Conservation (phyloP, 805 yeast genomes). For the Ogataea paraovalis region DNA sequence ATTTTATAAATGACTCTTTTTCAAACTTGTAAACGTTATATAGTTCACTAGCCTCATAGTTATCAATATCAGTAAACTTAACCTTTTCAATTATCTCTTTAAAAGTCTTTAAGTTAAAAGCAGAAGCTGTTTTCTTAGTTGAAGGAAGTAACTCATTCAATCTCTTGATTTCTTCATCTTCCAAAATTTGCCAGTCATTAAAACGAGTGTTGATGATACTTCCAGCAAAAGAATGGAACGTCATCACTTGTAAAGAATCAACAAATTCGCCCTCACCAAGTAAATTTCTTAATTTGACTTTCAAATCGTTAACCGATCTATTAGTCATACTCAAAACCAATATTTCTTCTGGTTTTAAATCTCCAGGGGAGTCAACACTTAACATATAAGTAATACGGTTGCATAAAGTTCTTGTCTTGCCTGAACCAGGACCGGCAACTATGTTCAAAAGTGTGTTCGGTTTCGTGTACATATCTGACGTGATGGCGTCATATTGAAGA, state of each 20-base stretch:
- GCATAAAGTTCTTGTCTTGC: constrained; percentile 61
- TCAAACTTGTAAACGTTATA: constrained; percentile 6
- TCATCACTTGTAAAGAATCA: constrained; percentile 39
- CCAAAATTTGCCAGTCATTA: constrained; percentile 39
- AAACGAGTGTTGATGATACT: constrained; percentile 38
- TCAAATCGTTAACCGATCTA: constrained; percentile 53
- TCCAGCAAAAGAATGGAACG: constrained; percentile 65
- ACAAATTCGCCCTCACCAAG: constrained; percentile 31
- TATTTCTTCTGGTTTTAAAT: constrained; percentile 48
- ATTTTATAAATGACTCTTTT: constrained; percentile 8
- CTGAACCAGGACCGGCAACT: constrained; percentile 72
- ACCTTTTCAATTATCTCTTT: constrained; percentile 14
- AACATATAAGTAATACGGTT: constrained; percentile 49
- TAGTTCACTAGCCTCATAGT: constrained; percentile 9
- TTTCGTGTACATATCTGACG: constrained; percentile 31
- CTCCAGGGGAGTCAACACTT: constrained; percentile 22
- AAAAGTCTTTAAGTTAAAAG: constrained; percentile 6
- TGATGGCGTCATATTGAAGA: constrained; percentile 44
- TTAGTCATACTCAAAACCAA: constrained; percentile 66
- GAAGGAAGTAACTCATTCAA: constrained; percentile 11
- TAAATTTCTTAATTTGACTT: constrained; percentile 29
- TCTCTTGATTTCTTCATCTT: constrained; percentile 35
- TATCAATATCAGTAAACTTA: constrained; percentile 8
- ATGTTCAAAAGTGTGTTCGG: constrained; percentile 44
- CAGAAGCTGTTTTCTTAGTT: constrained; percentile 1